Base-by-base conservation (phyloP, 2,329 filamentous ascomycete genomes). In the Ophiostoma sp. region DNA sequence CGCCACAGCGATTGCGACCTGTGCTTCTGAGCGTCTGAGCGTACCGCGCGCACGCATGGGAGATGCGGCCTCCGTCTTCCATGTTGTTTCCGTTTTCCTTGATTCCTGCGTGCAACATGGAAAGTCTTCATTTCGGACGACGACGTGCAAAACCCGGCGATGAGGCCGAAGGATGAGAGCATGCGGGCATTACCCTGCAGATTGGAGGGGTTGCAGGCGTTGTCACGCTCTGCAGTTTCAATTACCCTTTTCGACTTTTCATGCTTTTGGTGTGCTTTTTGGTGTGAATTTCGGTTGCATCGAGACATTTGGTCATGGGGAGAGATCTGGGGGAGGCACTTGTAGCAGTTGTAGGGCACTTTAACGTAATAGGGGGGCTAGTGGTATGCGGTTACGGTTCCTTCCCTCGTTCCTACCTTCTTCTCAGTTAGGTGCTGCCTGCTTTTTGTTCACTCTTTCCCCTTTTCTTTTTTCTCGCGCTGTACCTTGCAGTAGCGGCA, bases 401-500 rank as follows among this genome's bases (percentile, higher is more conserved):
- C 22, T 64, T 64, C 61, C 59, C 33, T 64, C 19, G 31, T 25
- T 42, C n/a, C n/a, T 64, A 11, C 36, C 36, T 64, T 22, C 22
- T 15, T 39, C 12, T 9, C 22, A 22, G 5, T 48, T 55, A 12
- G 50, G 22, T 55, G 22, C 8, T 55, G 25, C 50, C 22, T 22
- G 25, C 50, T 69, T 19, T 15, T 50, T 36, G 7, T n/a, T 69
- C 11, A 8, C 50, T 55, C 50, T 64, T 25, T 66, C 22, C 61
- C 7, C 19, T 69, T 39, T 50, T 25, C 33, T 69, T 31, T 28
- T 50, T 69, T 4, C 31, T 55, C 22, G 19, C 31, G n/a, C 31
- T 55, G 61, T 66, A 45, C 61, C 61, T 66, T 66, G 61, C 61
- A 66, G 61, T 66, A 66, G 61, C 61, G 36, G 61, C 36, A 66